Evolutionary conservation across 148 eudicot species (phyloP).

Genomic region (Diospyros lotus): DNA sequence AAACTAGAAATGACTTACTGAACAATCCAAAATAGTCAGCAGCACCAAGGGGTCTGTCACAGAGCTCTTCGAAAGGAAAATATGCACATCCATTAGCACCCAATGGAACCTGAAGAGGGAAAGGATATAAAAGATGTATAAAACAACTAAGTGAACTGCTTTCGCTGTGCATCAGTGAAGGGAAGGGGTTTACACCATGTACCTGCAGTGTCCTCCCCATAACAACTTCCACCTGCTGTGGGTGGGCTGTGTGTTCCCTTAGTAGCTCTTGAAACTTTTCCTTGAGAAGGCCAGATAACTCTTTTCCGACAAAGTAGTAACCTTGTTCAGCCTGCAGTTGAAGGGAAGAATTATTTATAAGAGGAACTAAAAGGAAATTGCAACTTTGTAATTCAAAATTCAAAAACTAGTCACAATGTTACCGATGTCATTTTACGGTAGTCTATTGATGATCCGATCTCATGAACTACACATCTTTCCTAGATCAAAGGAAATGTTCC

Average conservation of each 20-base stretch:
- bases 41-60: conserved; percentile 92
- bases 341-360: background rate
- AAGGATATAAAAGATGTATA: background rate
- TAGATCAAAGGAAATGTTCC: conserved; percentile 24
- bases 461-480: conserved; percentile 78
- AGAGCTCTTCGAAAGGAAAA: conserved; percentile 79
- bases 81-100: conserved; percentile 91
- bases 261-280: conserved; percentile 53
- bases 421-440: conserved; percentile 85
- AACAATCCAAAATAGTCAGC: conserved; percentile 90
- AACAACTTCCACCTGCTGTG: conserved; percentile 85
- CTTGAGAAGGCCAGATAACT: conserved; percentile 51
- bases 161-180: conserved; percentile 1
- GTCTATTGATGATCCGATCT: conserved; percentile 85
- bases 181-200: conserved; percentile 6
- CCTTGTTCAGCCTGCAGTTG: conserved; percentile 67
- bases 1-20: conserved; percentile 48
- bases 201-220: conserved; percentile 93
- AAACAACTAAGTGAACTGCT: background rate
- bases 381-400: background rate
- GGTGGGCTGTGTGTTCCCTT: conserved; percentile 43
- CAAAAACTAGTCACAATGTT: conserved; percentile 5
- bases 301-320: conserved; percentile 61
- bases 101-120: conserved; percentile 49
- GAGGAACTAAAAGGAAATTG: background rate